Base-by-base conservation (phyloP, 2,329 filamentous ascomycete genomes). In the Aureobasidium sp. region DNA sequence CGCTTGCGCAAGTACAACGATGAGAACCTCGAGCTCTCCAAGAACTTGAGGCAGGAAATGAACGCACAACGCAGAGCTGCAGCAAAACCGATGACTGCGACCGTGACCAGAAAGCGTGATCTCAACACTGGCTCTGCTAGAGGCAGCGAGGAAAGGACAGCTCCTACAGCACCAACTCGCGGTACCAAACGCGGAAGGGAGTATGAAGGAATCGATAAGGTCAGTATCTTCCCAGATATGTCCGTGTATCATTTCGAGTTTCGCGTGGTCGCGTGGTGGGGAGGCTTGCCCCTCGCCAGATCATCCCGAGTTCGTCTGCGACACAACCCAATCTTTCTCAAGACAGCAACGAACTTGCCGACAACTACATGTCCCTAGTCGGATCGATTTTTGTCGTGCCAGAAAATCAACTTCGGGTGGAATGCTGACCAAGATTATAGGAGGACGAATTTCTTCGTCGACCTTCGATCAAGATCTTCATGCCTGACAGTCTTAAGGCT, bases 1-100 rank as follows among this genome's bases (percentile, higher is more conserved):
- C 90, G 94, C 67, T 87, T 99, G 65, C 88, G 92, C 72, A 97
- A 97, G 78, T 88, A 93, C 73, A 96, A 87, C 57, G 91, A 96
- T 62, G 94, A 97, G 77, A 97, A 97, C 77, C 90, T 90, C 72
- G 91, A 96, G 72, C 83, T 99, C 41, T 92, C 93, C 26, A 80
- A 81, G 61, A 87, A 89, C 74, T 81, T 92, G 34, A 82, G 86
- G 69, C 83, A 85, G 63, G 87, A 91, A 74, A 81, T 86, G 76
- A 86, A 86, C 69, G 77, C 78, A 61, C 81, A 83, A 69, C 80
- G 85, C 75, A 75, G 73, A 67, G 77, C 73, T 57, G 75, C 71
- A 62, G 73, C 66, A 68, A 80, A 73, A 73, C 70, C 65, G 56
- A 72, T 73, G 51, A 72, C 69, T 71, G 78, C 71, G 64, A 70